Base-by-base conservation (phyloP, 768 basidiomycete species). In the Albatrellus ellisii region DNA sequence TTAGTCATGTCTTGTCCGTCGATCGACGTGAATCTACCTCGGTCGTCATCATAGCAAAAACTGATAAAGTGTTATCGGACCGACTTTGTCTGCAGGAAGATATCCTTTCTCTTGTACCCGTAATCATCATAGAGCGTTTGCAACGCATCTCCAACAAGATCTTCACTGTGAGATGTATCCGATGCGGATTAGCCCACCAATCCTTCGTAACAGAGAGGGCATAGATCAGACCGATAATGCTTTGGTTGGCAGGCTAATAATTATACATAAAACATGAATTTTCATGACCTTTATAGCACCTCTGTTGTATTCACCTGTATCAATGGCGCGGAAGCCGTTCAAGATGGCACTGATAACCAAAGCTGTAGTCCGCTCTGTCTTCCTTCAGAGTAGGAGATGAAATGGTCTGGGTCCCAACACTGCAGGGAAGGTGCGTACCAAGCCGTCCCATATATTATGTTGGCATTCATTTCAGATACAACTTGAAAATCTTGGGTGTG, bases 11-110 rank as follows among this genome's bases (percentile, higher is more conserved):
- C 83, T 56, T 91, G 88, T 6, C 87, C 87, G 18, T 62, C 61
- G 12, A 85, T 63, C 0, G 83, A 63, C 0, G 88, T 90, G 55
- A 72, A 88, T 59, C 85, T 87, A 54, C 11, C 18, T 24, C 31
- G 14, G 31, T 6, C n/a, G 18, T 32, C 31, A 32, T 5, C 10
- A 14, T 32, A n/a, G 6, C 18, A 18, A 12, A 7, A 32, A 1
- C 7, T 9, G 8, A 2, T 6, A 10, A 32, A 14, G 10, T 21
- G 17, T 15, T 10, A 17, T 6, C 39, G 18, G 17, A 38, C 54
- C 37, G 52, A 85, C 80, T 91, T 89, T 25, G 87, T 86, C 59
- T 90, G 86, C 22, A 90, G 57, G 56, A 75, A 85, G 3, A 90
- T 49, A 39, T 81, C 75, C 53, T 83, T 70, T 4, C 88, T 73